Evolutionary conservation across 345 rosid genomes (phyloP), one percentile per base, ranked within the genome.

Genomic region (Murraya paniculata): DNA sequence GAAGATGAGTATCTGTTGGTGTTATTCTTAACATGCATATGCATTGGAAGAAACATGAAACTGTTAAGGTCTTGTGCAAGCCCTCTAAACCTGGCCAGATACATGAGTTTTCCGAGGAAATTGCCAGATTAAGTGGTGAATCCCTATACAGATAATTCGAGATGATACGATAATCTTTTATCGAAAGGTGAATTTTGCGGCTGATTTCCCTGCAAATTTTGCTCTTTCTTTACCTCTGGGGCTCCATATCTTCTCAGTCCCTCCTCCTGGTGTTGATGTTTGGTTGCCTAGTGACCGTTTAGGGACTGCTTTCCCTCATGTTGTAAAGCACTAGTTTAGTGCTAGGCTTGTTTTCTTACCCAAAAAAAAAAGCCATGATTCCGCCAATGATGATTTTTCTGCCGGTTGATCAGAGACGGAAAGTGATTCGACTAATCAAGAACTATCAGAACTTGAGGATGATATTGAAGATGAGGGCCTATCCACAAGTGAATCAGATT

Each of bases 1-100:
- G 97, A 85, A 88, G 98, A 88, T 96, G 94, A 79, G 82, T 95
- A 24, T 92, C 91, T 67, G 98, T 96, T 64, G 99, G 98, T 75
- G 91, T 95, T 77, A 87, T 95, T 81, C 90, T 92, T n/a, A 95
- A 95, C 39, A 92, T 93, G 98, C 98, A 95, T 81, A 76, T 93
- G 87, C 97, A 95, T 62, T 74, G 70, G 70, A 74, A 74, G 60
- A 74, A 74, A 45, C 77, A 94, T 58, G 97, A 96, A 79, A 96
- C 97, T 22, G 98, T 94, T 72, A 89, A 96, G 85, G 77, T 45
- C 70, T 19, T 96, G 9, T 92, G 93, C 88, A 96, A 96, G 66
- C 85, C 91, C 56, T 86, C 89, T 85, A 94, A 91, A 81, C 91
- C 98, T 27, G 94, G 97, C 28, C 77, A 62, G 64, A 25, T 74